Evolutionary conservation across 2,329 filamentous ascomycete species (phyloP).

Genomic region (Cytospora schulzeri): DNA sequence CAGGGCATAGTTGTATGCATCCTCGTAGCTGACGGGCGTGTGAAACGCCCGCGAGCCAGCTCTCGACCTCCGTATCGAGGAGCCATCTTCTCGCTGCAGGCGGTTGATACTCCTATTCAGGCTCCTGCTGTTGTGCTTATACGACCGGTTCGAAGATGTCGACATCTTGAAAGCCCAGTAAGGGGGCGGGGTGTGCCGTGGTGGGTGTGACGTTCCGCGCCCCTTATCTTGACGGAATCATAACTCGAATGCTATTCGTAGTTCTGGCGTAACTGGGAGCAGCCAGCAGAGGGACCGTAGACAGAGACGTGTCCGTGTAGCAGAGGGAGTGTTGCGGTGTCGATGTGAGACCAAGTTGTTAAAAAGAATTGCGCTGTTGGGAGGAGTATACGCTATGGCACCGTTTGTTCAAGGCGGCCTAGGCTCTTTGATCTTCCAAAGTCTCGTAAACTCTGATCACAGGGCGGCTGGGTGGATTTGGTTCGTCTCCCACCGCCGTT

Average conservation of each 20-base stretch:
- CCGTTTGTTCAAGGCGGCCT: not conserved
- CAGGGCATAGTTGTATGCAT: conserved; percentile 89
- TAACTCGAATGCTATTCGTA: conserved; percentile 15
- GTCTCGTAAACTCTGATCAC: not conserved
- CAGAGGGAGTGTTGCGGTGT: not conserved
- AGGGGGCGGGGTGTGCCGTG: conserved; percentile 22
- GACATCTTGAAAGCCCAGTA: conserved; percentile 47
- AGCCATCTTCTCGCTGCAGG: conserved; percentile 44
- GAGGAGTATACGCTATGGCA: not conserved
- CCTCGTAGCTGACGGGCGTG: conserved; percentile 64
- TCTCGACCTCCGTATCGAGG: conserved; percentile 39
- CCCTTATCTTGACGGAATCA: conserved; percentile 26
- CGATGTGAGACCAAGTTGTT: not conserved
- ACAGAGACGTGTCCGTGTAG: not conserved
- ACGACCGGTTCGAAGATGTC: conserved; percentile 51
- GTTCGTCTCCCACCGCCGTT: not conserved
- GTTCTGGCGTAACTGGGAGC: not conserved
- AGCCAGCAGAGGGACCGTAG: conserved; percentile 1
- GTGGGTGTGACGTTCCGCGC: conserved; percentile 28
- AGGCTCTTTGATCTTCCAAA: not conserved
- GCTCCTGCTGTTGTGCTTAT: conserved; percentile 46
- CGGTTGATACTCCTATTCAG: conserved; percentile 48
- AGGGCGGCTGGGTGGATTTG: not conserved
- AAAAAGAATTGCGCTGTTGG: not conserved
- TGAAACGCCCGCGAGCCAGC: conserved; percentile 50